Evolutionary conservation across 2,329 filamentous ascomycete genomes (phyloP), one percentile per base, ranked within the genome.

Genomic region (Coniella lustricola): DNA sequence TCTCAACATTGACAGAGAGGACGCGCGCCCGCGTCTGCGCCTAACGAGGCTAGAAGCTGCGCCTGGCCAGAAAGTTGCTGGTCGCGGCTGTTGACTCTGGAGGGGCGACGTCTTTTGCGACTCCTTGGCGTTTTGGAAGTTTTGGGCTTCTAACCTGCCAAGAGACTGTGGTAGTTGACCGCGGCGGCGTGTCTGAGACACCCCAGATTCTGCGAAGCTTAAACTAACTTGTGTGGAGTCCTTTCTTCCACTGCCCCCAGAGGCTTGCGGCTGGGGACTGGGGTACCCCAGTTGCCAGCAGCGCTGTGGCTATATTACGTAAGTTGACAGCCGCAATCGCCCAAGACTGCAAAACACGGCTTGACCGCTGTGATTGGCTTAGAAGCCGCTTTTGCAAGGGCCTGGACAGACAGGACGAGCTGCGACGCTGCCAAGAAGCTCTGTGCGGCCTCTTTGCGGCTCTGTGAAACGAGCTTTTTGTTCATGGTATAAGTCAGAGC

Each of bases 361-460:
- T n/a, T n/a, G n/a, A n/a, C n/a, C n/a, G n/a, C n/a, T n/a, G n/a
- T n/a, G n/a, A n/a, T n/a, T n/a, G n/a, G n/a, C n/a, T n/a, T n/a
- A n/a, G n/a, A n/a, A n/a, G n/a, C n/a, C n/a, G n/a, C n/a, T n/a
- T n/a, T n/a, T n/a, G n/a, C n/a, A n/a, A n/a, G n/a, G n/a, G n/a
- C n/a, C n/a, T n/a, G n/a, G n/a, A n/a, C n/a, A n/a, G n/a, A n/a
- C n/a, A n/a, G n/a, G n/a, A n/a, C n/a, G n/a, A 29, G 37, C 34
- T 50, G 48, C 41, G 49, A 51, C 49, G 44, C 33, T 43, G 49
- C 49, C 49, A 51, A 51, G 49, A 51, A 38, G 49, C 44, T 35
- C 49, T 31, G 44, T 48, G 49, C 49, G 33, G 35, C 44, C n/a
- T 39, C n/a, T 48, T 43, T 17, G 44, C 25, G 25, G 25, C 25